Percentiles rank a stretch among this genome's conserved stretches.
Conservation (phyloP, 441 rosid genomes). For the Viola pubescens region DNA sequence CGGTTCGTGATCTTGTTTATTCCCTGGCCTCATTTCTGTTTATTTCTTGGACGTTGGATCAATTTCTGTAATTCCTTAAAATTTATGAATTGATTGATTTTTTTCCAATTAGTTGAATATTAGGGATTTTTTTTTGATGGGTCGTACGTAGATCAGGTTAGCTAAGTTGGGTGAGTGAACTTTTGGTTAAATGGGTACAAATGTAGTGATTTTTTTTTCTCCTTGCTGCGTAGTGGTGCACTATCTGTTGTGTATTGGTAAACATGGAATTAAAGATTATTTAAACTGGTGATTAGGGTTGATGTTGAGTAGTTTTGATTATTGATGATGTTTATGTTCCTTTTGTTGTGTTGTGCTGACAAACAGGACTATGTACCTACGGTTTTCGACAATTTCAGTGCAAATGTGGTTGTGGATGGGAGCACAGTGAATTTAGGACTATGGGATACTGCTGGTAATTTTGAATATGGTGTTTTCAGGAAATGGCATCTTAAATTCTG, state of each 20-base stretch:
- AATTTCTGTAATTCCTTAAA: background rate
- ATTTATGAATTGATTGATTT: no score
- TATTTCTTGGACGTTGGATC: background rate
- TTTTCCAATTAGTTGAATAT: no score
- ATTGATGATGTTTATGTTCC: background rate
- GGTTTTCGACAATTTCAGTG: conserved; percentile 80
- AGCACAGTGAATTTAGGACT: conserved; percentile 63
- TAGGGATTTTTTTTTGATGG: no score
- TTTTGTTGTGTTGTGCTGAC: conserved; percentile 11
- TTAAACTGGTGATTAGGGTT: background rate
- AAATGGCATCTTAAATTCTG: background rate
- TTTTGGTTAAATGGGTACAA: no score
- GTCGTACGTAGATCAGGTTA: no score
- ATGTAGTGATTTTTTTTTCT: no score
- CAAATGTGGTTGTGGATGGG: conserved; percentile 79
- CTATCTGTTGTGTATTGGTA: background rate
- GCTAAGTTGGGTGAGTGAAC: no score
- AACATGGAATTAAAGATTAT: background rate
- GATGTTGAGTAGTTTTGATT: background rate
- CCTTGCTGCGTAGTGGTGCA: background rate
- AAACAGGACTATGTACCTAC: conserved; percentile 75
- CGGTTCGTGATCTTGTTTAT: conserved; percentile 30
- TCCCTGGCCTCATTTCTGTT: background rate
- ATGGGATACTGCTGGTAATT: conserved; percentile 77
- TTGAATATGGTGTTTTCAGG: conserved; percentile 4